Conservation (phyloP, 2,329 filamentous ascomycete species). For the Pseudogymnoascus sp. region DNA sequence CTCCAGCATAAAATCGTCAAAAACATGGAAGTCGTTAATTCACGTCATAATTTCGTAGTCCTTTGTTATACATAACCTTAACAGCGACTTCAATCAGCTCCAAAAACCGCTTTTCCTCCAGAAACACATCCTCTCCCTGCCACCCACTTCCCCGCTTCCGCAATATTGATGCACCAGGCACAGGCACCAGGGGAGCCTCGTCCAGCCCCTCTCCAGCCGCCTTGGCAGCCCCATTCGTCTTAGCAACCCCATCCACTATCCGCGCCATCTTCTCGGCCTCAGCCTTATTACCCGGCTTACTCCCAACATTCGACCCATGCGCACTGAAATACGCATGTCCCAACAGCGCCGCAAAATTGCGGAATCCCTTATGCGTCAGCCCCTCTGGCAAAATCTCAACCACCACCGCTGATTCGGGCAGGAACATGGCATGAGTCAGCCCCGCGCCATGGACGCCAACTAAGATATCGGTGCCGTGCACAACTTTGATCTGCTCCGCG, state of each 20-base stretch:
- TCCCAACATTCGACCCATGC: constrained; percentile 22
- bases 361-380: constrained; percentile 32
- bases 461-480: constrained; percentile 19
- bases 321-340: constrained; percentile 32
- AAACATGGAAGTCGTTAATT: background rate
- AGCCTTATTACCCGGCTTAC: background rate
- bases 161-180: background rate
- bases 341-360: constrained; percentile 34
- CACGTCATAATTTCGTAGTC: background rate
- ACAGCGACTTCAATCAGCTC: constrained; percentile 21
- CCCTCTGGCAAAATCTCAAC: constrained; percentile 36
- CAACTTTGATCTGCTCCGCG: constrained; percentile 20
- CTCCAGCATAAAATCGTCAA: background rate
- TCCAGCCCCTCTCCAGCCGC: background rate
- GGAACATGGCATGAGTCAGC: constrained; percentile 30
- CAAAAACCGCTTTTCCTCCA: constrained; percentile 24
- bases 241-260: background rate
- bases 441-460: constrained; percentile 24
- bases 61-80: constrained; percentile 12
- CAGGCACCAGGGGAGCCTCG: background rate
- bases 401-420: constrained; percentile 29
- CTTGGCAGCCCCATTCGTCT: background rate
- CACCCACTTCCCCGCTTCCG: constrained; percentile 13
- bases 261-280: background rate
- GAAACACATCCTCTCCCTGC: constrained; percentile 23